Conservation (phyloP, 2,329 filamentous ascomycete genomes). For the Colletotrichum sidae region DNA sequence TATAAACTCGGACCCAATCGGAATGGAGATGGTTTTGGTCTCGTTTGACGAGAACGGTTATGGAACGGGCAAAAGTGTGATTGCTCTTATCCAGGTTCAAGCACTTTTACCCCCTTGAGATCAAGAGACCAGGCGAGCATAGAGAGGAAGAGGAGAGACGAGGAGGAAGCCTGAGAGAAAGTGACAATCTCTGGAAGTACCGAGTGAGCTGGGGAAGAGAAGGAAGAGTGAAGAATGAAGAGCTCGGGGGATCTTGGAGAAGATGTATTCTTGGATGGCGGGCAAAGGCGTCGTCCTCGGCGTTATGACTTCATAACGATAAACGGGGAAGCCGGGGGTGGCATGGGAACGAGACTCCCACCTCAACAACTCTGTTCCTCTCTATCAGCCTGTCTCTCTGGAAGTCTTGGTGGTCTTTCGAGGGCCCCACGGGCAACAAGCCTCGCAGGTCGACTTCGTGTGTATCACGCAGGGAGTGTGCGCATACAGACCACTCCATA, state of each 20-base stretch:
- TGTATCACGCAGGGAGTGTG: too few species aligned
- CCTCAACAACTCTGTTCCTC: neutral
- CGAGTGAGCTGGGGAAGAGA: slow-evolving; percentile 21
- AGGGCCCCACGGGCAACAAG: neutral
- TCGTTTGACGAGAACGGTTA: slow-evolving; percentile 2
- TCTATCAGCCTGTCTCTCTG: neutral
- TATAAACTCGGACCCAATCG: slow-evolving; percentile 16
- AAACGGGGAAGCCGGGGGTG: slow-evolving; percentile 17
- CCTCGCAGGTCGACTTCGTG: slow-evolving; percentile 4
- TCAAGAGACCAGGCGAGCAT: slow-evolving; percentile 34
- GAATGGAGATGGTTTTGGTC: neutral
- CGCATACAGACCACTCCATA: too few species aligned
- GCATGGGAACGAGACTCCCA: slow-evolving; percentile 1
- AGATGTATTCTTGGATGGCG: slow-evolving; percentile 32
- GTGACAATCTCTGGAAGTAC: slow-evolving; percentile 21
- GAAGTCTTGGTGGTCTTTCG: neutral
- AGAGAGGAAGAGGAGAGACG: slow-evolving; percentile 15
- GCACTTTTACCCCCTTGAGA: slow-evolving; percentile 35
- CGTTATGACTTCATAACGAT: slow-evolving; percentile 38
- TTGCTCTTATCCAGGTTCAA: slow-evolving; percentile 37
- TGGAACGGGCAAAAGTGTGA: slow-evolving; percentile 37
- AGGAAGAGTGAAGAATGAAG: neutral
- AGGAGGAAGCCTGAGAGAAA: neutral
- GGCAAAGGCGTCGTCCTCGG: slow-evolving; percentile 21
- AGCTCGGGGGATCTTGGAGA: slow-evolving; percentile 26